Conservation (phyloP, 257 asterid species). For the Rhazya stricta region DNA sequence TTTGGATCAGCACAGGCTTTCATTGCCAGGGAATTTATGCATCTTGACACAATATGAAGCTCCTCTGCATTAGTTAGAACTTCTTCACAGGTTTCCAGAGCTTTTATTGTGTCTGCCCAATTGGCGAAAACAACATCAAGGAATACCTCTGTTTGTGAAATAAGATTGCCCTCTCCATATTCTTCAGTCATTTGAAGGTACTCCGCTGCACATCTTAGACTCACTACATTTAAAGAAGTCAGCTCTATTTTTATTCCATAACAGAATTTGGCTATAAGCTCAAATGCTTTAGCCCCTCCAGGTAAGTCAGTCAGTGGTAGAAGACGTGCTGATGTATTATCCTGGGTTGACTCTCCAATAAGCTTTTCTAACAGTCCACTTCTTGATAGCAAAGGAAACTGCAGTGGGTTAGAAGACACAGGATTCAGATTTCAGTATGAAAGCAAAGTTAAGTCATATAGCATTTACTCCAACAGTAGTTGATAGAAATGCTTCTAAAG, state of each 20-base stretch:
- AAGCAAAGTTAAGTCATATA: background rate
- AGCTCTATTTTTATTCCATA: slow-evolving; percentile 74
- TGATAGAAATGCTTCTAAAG: background rate
- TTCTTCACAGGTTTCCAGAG: slow-evolving; percentile 77
- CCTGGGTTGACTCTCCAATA: slow-evolving; percentile 39
- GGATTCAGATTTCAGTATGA: background rate
- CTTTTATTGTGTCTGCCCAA: slow-evolving; percentile 79
- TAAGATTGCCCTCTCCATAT: slow-evolving; percentile 73
- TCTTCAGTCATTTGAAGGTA: slow-evolving; percentile 78
- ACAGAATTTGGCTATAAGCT: slow-evolving; percentile 76
- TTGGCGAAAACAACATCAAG: slow-evolving; percentile 55
- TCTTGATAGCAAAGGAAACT: slow-evolving; percentile 84
- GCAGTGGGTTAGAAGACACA: background rate
- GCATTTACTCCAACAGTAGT: too few relatives aligned
- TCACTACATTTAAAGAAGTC: slow-evolving; percentile 60
- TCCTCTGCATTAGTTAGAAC: slow-evolving; percentile 66
- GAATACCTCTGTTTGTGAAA: slow-evolving; percentile 52
- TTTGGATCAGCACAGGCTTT: slow-evolving; percentile 72
- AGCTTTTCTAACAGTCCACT: slow-evolving; percentile 70
- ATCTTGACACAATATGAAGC: slow-evolving; percentile 60
- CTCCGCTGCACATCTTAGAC: slow-evolving; percentile 83
- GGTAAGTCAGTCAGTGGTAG: slow-evolving; percentile 62
- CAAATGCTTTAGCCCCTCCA: slow-evolving; percentile 86
- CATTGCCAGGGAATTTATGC: slow-evolving; percentile 71
- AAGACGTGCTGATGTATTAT: slow-evolving; percentile 32